Base-by-base conservation (phyloP, 139 green algal genomes). In the Coelastrella sp. region DNA sequence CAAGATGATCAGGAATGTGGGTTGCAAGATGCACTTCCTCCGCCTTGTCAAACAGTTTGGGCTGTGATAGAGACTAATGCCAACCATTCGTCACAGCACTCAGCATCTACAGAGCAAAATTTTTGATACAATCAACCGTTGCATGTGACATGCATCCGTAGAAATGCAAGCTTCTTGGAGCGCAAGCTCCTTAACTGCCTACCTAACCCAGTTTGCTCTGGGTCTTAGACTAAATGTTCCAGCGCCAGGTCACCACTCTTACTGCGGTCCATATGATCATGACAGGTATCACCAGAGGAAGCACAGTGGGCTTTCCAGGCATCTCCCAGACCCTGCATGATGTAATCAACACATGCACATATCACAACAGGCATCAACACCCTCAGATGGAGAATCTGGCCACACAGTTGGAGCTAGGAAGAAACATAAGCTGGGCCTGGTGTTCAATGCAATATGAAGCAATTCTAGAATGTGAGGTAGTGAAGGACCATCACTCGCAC, bases 321-420 rank as follows among this genome's bases (percentile, higher is more conserved):
- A 57, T 63, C 79, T 48, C 90, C 81, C 41, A 91, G 67, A 15
- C 41, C 30, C 53, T 89, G 79, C 32, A 81, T 40, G 45, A 13
- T 23, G 11, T 9, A 8, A 80, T 11, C 45, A 57, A 57, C 45
- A 57, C 45, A 57, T 9, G 15, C 15, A 23, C 45, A 57, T 57
- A 57, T 13, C 11, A 57, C 45, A 23, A 57, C 15, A 57, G 45
- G 11, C 11, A 1, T 23, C 45, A 57, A 23, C 45, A 57, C 45
- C 15, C 45, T 23, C 15, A 57, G 45, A 13, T 23, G 45, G 45
- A 9, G 11, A 13, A 57, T 13, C 11, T 57, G 15, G 11, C 15
- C 15, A 13, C 45, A 57, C 45, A 23, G 15, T 0, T 57, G 11
- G 11, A 57, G 0, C 15, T 13, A 57, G 11, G 11, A 57, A 13